A percentile compares a stretch with the other conserved stretches of the same genome.
phyloP scores from a whole-genome alignment of 176 grass and related monocot genomes.

The Carex pumila region DNA sequence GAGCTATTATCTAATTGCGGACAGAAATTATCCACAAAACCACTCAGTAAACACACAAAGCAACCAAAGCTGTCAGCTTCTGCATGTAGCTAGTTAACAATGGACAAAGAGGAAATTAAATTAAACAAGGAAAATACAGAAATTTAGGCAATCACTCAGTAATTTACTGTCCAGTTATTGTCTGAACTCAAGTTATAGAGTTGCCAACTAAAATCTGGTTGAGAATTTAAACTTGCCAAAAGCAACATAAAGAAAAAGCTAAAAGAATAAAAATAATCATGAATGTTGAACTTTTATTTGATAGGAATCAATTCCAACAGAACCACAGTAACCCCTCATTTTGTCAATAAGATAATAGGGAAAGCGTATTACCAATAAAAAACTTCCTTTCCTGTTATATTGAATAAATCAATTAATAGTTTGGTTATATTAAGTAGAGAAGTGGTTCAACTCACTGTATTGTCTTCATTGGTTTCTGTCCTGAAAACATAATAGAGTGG shows the following conservation, averaged over 20 bases:
- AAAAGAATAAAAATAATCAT: not conserved
- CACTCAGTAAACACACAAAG: constrained; percentile 75
- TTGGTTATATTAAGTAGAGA: not conserved
- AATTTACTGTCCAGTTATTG: not conserved
- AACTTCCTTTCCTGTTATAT: not conserved
- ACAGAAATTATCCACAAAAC: constrained; percentile 79
- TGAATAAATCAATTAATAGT: not conserved
- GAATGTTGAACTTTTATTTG: not conserved
- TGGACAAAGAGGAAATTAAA: not conserved
- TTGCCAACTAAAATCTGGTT: not conserved
- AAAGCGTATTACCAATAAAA: not conserved
- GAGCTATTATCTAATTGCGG: constrained; percentile 83
- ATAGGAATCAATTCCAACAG: not conserved
- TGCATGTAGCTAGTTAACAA: constrained; percentile 28
- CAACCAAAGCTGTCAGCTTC: constrained; percentile 89
- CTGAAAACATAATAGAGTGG: constrained; percentile 76
- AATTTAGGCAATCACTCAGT: not conserved
- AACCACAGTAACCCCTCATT: not conserved
- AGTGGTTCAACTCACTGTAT: constrained; percentile 39
- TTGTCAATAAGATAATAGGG: not conserved
- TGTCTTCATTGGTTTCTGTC: constrained; percentile 43
- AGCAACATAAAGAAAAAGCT: not conserved
- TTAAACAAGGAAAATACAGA: constrained; percentile 9
- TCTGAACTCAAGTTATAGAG: not conserved
- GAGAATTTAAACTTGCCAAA: not conserved